Base-by-base conservation (phyloP, 139 green algal species). In the Bryopsis sp. region DNA sequence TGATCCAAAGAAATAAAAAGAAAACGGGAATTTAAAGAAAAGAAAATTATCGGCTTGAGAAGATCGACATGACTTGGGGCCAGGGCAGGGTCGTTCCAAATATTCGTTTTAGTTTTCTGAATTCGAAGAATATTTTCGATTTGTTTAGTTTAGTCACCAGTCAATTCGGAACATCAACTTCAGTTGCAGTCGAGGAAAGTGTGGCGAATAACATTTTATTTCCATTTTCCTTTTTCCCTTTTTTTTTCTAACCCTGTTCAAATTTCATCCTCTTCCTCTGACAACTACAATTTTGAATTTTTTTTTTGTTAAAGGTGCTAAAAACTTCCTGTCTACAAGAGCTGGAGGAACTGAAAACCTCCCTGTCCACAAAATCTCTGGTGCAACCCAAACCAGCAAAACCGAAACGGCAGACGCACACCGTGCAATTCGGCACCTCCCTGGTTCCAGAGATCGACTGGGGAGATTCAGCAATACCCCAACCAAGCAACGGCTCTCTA, bases 201-300 rank as follows among this genome's bases (percentile, higher is more conserved):
- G 57, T 28, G 57, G 11, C 34, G 57, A 64, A 35, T 64, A 11
- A 26, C 24, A 35, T 64, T 64, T 28, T 64, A 54, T 54, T 26
- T 54, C 15, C 43, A 54, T 54, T 19, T 54, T 54, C 19, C 15
- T 54, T 54, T 11, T 54, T 26, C 43, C 19, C 43, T 26, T 11
- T 26, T 11, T 19, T 19, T 26, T 26, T 26, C 11, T 26, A 11
- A 11, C 11, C 15, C 19, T 19, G 19, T 54, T 19, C 43, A 19
- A 19, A 26, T 11, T 11, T 26, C 43, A 26, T 26, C 43, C 43
- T 26, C 43, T 19, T 54, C 43, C 19, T 54, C 19, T 11, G 11
- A 54, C 11, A 54, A 54, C 15, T 54, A 54, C 11, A 19, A 11
- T 54, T 26, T 11, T 11, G 15, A 11, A 11, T 54, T 11, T 54